Percentiles rank a stretch among this genome's conserved stretches.
phyloP scores from a whole-genome alignment of 1,139 yeast genomes.

The Candida dubliniensis region DNA sequence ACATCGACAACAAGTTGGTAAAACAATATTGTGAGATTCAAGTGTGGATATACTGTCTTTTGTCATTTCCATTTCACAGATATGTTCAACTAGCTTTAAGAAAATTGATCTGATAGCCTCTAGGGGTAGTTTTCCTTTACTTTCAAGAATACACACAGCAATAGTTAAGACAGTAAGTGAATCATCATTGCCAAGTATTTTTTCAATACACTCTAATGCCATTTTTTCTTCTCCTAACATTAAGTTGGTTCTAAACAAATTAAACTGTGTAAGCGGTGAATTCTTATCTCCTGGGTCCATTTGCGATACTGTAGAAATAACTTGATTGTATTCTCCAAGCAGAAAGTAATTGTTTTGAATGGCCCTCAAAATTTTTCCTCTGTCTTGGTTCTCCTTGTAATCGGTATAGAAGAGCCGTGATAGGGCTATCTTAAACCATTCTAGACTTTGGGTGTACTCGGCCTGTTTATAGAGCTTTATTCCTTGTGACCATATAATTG shows the following conservation, averaged over 20 bases:
- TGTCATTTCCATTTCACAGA: conserved; percentile 3
- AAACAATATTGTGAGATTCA: conserved; percentile 8
- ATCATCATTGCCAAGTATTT: conserved; percentile 8
- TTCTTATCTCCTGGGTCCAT: conserved; percentile 14
- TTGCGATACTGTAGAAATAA: conserved; percentile 6
- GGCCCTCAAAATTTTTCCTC: conserved; percentile 27
- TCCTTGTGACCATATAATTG: conserved; percentile 33
- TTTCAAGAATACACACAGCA: conserved; percentile 21
- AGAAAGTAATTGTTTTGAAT: conserved; percentile 22
- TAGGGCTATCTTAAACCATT: conserved; percentile 25
- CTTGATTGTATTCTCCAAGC: conserved; percentile 14
- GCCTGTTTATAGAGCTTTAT: conserved; percentile 18
- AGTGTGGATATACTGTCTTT: conserved; percentile 6
- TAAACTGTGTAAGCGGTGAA: conserved; percentile 23
- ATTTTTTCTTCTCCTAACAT: conserved; percentile 13
- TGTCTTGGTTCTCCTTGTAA: conserved; percentile 17
- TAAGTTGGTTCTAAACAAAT: conserved; percentile 21
- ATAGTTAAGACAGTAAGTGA: conserved; percentile 13
- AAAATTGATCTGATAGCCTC: conserved; percentile 3
- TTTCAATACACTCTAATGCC: conserved; percentile 10
- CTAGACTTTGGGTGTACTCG: conserved; percentile 16
- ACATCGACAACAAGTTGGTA: conserved; percentile 13
- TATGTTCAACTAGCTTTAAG: conserved; percentile 7
- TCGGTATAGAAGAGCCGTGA: conserved; percentile 20
- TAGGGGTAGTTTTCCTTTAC: conserved; percentile 11